Conservation (phyloP, 2,329 filamentous ascomycete species). For the Sarocladium kiliense region DNA sequence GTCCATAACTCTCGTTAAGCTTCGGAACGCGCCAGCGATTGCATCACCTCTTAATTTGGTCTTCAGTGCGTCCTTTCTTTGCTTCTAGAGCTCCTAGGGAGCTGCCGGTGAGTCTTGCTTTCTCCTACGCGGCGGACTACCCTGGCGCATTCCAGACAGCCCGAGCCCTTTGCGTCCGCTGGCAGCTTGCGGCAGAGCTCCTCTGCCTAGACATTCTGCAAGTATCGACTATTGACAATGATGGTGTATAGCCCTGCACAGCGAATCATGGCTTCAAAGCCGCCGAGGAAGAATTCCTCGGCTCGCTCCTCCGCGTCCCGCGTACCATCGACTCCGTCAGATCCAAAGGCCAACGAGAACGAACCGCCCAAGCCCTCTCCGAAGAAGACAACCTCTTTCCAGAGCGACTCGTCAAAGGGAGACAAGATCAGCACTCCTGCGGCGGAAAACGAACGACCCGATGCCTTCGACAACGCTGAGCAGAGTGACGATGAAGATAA, state of each 20-base stretch:
- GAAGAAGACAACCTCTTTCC: conserved; percentile 20
- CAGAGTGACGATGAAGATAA: conserved; percentile 38
- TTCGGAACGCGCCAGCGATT: not conserved
- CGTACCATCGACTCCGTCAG: conserved; percentile 16
- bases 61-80: not conserved
- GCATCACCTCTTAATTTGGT: not conserved
- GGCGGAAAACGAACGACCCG: conserved; percentile 17
- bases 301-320: conserved; percentile 25
- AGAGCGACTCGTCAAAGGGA: not conserved
- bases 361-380: conserved; percentile 24
- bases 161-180: not conserved
- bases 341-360: conserved; percentile 19
- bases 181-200: too few relatives aligned
- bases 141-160: not conserved
- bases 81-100: not conserved
- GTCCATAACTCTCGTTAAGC: not conserved
- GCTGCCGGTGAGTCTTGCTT: not conserved
- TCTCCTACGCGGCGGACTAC: not conserved
- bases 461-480: conserved; percentile 45
- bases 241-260: conserved; percentile 20
- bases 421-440: not conserved
- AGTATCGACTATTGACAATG: conserved; percentile 18
- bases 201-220: not conserved
- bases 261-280: conserved; percentile 28
- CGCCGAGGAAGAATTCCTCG: conserved; percentile 20